Evolutionary conservation across 129 eudicot species (phyloP).

Genomic region (Erigeron canadensis): DNA sequence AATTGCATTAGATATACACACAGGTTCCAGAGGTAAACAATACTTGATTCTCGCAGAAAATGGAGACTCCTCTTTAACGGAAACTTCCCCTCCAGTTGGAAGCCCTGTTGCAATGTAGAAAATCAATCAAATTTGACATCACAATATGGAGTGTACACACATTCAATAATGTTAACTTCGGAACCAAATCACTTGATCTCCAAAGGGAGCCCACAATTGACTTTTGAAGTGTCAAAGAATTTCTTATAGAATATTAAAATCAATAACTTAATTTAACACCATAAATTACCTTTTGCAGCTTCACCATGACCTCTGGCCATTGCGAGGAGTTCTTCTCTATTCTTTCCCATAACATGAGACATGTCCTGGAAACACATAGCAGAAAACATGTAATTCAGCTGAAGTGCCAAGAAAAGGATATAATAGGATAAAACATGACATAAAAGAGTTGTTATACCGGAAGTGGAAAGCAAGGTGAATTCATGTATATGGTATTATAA

Average conservation of each 20-base stretch:
- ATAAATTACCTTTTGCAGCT: constrained; percentile 54
- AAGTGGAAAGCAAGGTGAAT: constrained; percentile 90
- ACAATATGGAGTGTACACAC: background rate
- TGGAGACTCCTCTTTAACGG: constrained; percentile 65
- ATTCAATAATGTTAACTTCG: background rate
- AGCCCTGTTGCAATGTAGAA: constrained; percentile 42
- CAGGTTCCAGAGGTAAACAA: background rate
- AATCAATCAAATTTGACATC: constrained; percentile 9
- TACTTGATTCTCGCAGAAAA: constrained; percentile 73
- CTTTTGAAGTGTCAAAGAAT: constrained; percentile 7
- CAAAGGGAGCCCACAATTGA: constrained; percentile 19
- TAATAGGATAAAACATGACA: background rate
- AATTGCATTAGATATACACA: constrained; percentile 18
- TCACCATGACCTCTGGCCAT: constrained; percentile 85
- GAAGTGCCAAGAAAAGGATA: background rate
- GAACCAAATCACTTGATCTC: background rate
- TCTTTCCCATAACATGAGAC: constrained; percentile 98
- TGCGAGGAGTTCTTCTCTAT: constrained; percentile 93
- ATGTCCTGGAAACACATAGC: constrained; percentile 59
- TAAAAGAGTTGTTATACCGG: constrained; percentile 54
- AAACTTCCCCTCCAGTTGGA: constrained; percentile 48
- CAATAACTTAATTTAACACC: background rate
- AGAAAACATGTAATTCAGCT: constrained; percentile 12
- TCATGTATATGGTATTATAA: constrained; percentile 72
- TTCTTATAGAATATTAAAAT: background rate